A percentile compares a stretch with the other conserved stretches of the same genome.
phyloP scores from a whole-genome alignment of 1,284 basidiomycete species.

The Xanthoconium separans region DNA sequence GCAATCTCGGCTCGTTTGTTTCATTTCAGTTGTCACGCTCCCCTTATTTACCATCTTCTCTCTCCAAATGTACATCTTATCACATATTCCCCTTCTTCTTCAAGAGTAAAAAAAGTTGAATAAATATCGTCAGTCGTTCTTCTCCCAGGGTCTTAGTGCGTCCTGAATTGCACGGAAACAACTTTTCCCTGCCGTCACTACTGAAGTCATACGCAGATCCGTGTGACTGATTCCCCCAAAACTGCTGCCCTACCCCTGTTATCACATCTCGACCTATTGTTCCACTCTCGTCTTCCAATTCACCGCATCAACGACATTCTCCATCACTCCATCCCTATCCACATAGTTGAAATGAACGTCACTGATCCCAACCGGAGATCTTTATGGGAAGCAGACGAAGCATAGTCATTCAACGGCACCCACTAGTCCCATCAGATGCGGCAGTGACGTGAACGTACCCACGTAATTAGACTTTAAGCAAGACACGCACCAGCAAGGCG shows the following conservation, averaged over 20 bases:
- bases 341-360: slow-evolving; percentile 18
- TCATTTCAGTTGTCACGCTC: slow-evolving; percentile 21
- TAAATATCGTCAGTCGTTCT: slow-evolving; percentile 7
- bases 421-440: slow-evolving; percentile 23
- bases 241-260: slow-evolving; percentile 17
- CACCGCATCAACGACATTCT: slow-evolving; percentile 23
- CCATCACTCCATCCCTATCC: slow-evolving; percentile 16
- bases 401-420: slow-evolving; percentile 9
- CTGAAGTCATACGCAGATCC: slow-evolving; percentile 35
- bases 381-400: slow-evolving; percentile 12
- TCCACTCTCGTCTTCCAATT: slow-evolving; percentile 19
- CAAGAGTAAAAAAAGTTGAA: slow-evolving; percentile 5
- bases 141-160: slow-evolving; percentile 28
- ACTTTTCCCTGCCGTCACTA: slow-evolving; percentile 23
- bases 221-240: slow-evolving; percentile 23
- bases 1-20: slow-evolving; percentile 25
- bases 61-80: slow-evolving; percentile 26
- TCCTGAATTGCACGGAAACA: slow-evolving; percentile 16
- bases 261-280: slow-evolving; percentile 21
- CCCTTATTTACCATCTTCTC: slow-evolving; percentile 3
- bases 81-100: slow-evolving; percentile 15
- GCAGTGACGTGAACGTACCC: slow-evolving; percentile 30
- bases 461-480: slow-evolving; percentile 40
- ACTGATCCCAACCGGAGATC: slow-evolving; percentile 15
- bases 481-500: slow-evolving; percentile 27